Percentiles rank a stretch among this genome's conserved stretches.
Evolutionary conservation across 805 yeast species (phyloP).

Genomic region (Phaffomyces antillensis): DNA sequence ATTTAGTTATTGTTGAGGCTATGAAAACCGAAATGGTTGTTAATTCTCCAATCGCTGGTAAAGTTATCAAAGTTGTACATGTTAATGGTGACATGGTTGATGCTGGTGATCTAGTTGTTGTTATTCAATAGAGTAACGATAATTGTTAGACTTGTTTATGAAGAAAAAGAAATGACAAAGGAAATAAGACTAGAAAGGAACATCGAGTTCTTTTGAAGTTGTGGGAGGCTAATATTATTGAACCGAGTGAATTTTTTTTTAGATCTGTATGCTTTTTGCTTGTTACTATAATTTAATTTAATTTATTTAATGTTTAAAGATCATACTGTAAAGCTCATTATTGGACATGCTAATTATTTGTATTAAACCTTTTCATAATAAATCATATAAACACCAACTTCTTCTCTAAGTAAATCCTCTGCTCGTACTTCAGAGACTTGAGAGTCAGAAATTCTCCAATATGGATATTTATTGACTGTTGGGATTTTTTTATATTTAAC

Average conservation of each 20-base stretch:
- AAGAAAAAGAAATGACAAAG: neutral
- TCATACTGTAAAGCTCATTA: no score
- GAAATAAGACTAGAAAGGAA: neutral
- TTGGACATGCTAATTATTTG: no score
- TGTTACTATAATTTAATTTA: neutral
- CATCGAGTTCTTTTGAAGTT: neutral
- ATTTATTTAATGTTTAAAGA: neutral
- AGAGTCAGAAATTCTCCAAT: conserved; percentile 84
- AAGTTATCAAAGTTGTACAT: conserved; percentile 65
- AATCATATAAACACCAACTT: conserved; percentile 75
- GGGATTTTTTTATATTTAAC: conserved; percentile 42
- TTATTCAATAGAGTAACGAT: conserved; percentile 38
- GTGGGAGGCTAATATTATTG: neutral
- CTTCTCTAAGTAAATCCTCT: conserved; percentile 57
- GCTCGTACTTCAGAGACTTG: conserved; percentile 53
- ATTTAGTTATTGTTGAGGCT: conserved; percentile 87
- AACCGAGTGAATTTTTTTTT: neutral
- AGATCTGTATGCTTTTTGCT: neutral
- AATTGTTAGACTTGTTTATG: neutral
- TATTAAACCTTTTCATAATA: conserved; percentile 53
- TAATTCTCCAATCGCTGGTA: conserved; percentile 61
- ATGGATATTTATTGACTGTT: conserved; percentile 51
- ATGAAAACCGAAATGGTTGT: conserved; percentile 98
- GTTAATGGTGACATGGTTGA: conserved; percentile 94
- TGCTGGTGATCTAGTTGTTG: conserved; percentile 92